Evolutionary conservation across 2,329 filamentous ascomycete species (phyloP), one percentile per base, ranked within the genome.

Genomic region (Raffaelea ambrosiae): DNA sequence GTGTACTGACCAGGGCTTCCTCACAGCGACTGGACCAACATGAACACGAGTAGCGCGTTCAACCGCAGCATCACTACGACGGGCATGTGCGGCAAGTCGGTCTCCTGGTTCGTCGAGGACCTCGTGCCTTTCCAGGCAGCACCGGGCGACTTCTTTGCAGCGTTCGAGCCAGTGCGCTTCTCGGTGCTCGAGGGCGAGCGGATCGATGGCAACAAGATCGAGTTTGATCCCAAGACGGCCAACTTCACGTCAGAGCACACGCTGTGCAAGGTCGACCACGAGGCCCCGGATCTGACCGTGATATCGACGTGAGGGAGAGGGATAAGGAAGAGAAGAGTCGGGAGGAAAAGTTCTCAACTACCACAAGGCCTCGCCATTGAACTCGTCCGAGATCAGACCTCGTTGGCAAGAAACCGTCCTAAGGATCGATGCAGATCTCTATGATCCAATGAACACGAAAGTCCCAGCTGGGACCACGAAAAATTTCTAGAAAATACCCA

Each of bases 51-150:
- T 11, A n/a, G 48, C 21, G 35, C 40, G 11, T 47, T 53, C 21
- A 35, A 51, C 41, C 44, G 47, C 11, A 29, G 43, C 20, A 23
- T 51, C 16, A 26, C 35, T 31, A 47, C 48, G 5, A 22, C 13
- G 9, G 21, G 22, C 10, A 44, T 52, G 39, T 48, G 51, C 51
- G 51, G 51, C 35, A 40, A 36, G 31, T 46, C 51, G 3, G 51
- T 50, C 20, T 48, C 51, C 14, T 52, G 51, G 48, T 43, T 48
- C 26, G 51, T 52, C 43, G 48, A 52, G 31, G 51, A 52, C 40
- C 20, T 52, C 40, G 48, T 50, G 14, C 51, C 51, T 11, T 29
- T 19, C 14, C 35, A 48, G 19, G 26, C 46, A 11, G 21, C 21
- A 4, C 38, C 48, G 3, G 51, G 48, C 36, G 51, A 52, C 22